Base-by-base conservation (phyloP, 23 red algal species). In the Cyanidiococcus yangmingshanensis region DNA sequence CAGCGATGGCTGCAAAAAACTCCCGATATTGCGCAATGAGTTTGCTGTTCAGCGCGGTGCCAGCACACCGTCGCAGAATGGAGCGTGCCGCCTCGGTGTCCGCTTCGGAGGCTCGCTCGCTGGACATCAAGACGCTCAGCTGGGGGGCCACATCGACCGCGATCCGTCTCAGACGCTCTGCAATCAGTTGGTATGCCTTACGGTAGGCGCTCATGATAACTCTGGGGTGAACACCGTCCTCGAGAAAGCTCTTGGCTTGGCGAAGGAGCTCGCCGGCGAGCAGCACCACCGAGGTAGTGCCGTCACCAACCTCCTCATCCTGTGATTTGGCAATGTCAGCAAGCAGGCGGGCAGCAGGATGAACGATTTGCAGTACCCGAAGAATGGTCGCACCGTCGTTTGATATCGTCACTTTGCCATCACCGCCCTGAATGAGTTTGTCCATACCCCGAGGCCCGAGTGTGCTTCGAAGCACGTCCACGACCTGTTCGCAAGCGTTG, bases 351-450 rank as follows among this genome's bases (percentile, higher is more conserved):
- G 91, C 91, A 1, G 91, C 91, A 30, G 91, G 91, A 41, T 96
- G 91, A 27, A 86, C 83, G 38, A 96, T 83, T 35, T 96, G 58
- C 39, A 96, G 76, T n/a, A 96, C 80, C 59, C 89, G 83, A 36
- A 96, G 37, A 37, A 96, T 96, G 0, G 91, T 96, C 41, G 91
- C 91, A n/a, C 91, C 91, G 68, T 96, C 91, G 67, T 96, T 96
- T 25, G 86, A 87, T 74, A 96, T 89, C 21, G 91, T 96, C 34
- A 97, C 93, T 75, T 90, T 89, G 33, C 79, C 90, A 29, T 82
- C 50, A 24, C 83, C 83, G 50, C 88, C 86, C 37, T 90, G 77
- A 59, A 97, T 97, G 3, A 97, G 84, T 79, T 97, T 97, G 79
- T 97, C 93, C 85, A 97, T 75, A 57, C 93, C 93, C 30, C 85